Base-by-base conservation (phyloP, 805 yeast genomes). In the Starmerella potacharoeniae region DNA sequence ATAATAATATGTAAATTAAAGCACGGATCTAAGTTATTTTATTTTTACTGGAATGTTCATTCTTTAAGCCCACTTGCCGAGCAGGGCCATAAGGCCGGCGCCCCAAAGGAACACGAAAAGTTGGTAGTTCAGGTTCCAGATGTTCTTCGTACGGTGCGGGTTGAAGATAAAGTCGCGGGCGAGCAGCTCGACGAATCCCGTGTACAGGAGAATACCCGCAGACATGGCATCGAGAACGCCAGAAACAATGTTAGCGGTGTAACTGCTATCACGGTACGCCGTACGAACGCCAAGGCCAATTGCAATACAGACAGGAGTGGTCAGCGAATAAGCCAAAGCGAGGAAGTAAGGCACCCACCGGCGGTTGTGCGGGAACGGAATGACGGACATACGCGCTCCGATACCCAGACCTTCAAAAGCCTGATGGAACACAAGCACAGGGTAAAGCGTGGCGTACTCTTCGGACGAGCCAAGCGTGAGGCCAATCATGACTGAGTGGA, bases 391-490 rank as follows among this genome's bases (percentile, higher is more conserved):
- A 66, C 93, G 76, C 8, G 89, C 75, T 36, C 91, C 90, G 59
- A 84, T 74, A 63, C 91, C 91, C 55, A 84, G 74, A 60, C 91
- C 91, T 71, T 84, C 91, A 63, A 84, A 84, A 65, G 81, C 75
- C 69, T 84, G 91, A 68, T 84, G 91, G 75, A 84, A 84, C 6
- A 82, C 79, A 43, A 79, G 59, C 11, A 84, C 91, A 50, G 81
- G 73, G 64, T 81, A 84, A 45, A 84, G 71, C 5, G 85, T 76
- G 44, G 70, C 72, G 66, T 82, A 84, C 64, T 83, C 81, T 47
- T 82, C 84, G 13, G 82, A 66, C 22, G 81, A 78, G 7, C 86
- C 86, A 58, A 84, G 70, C 5, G 84, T 76, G 58, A 84, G 72
- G 41, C 91, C 91, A 59, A 84, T 77, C 69, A 84, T 80, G 1